phyloP scores from a whole-genome alignment of 2,329 filamentous ascomycete genomes.

The Colletotrichum horii region DNA sequence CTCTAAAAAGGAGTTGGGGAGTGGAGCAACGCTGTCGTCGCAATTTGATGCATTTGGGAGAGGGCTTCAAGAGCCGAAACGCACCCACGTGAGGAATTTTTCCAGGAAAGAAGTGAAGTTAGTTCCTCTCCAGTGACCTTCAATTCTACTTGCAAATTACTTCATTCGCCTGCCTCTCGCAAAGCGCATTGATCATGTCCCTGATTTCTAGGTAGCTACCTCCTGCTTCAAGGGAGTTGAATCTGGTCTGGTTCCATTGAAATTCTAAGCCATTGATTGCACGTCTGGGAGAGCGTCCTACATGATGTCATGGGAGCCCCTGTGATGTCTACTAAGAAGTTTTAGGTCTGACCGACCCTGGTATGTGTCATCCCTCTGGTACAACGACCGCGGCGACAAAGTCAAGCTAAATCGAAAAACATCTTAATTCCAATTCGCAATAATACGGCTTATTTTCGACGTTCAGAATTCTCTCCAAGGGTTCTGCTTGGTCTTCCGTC shows the following conservation, averaged over 20 bases:
- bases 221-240: neutral
- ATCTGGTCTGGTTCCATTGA: neutral
- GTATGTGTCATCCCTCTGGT: neutral
- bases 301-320: neutral
- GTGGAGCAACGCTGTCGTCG: neutral
- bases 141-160: neutral
- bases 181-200: neutral
- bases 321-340: neutral
- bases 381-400: neutral
- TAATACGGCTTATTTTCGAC: neutral
- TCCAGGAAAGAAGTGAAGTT: neutral
- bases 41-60: neutral
- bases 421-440: too few relatives aligned
- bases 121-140: neutral
- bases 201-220: neutral
- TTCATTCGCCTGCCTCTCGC: neutral
- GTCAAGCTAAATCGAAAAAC: neutral
- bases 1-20: neutral
- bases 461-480: neutral
- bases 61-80: neutral
- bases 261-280: neutral
- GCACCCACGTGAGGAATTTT: neutral
- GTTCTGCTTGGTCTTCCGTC: neutral
- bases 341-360: neutral
- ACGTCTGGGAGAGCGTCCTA: neutral